Base-by-base conservation (phyloP, 129 eudicot genomes). In the Heracleum sosnowskyi region DNA sequence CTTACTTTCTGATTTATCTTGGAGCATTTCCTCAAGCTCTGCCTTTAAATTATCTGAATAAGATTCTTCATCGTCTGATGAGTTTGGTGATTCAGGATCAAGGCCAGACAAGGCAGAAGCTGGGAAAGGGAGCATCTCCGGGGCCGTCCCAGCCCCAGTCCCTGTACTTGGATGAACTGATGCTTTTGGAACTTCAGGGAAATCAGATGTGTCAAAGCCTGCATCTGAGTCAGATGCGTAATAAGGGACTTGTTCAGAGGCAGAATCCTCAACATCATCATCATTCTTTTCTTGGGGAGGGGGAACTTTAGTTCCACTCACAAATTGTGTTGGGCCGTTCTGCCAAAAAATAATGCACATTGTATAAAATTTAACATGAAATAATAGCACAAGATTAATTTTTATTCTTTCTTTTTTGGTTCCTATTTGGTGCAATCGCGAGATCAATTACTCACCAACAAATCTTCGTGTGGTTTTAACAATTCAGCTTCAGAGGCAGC, bases 101-200 rank as follows among this genome's bases (percentile, higher is more conserved):
- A 60, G 51, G 33, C 88, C 97, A 2, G 93, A 86, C 74, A 89
- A 82, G 36, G 93, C 97, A 40, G 98, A 90, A 26, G 89, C 87
- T 5, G 98, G 98, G 46, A 88, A 89, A 37, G 97, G 96, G 62
- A 90, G 90, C 96, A 94, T 87, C 81, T 86, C 96, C 17, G 91
- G 89, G 76, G 84, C 85, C 22, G 91, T 81, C 81, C 84, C 86
- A 29, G 82, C 40, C 77, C 86, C 88, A 29, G 82, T 45, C 77
- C 86, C 88, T 42, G 79, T 77, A 70, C 78, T 79, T 1, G 91
- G 81, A 37, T 79, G 83, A 69, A 90, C 12, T 6, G 87, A 85
- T 35, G 88, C 88, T 77, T 81, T 89, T 9, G 99, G 99, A 74
- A 96, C 96, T 80, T 92, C 93, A 11, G 99, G 97, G 64, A 96